phyloP scores from a whole-genome alignment of 345 rosid species.

The Corymbia maculata region DNA sequence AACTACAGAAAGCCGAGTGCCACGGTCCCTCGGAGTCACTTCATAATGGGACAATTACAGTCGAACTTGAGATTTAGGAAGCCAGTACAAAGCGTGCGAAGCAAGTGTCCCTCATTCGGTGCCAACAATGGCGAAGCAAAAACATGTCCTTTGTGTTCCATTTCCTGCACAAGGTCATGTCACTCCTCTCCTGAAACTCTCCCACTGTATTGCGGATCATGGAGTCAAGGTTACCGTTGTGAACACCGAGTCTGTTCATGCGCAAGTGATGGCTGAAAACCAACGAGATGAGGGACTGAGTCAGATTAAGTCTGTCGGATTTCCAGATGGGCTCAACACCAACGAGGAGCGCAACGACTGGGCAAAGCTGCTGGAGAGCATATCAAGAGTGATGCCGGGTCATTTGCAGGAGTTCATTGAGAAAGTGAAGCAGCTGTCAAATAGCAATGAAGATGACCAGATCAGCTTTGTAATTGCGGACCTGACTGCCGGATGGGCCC shows the following conservation, averaged over 20 bases:
- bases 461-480: constrained; percentile 10
- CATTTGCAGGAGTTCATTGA: constrained; percentile 5
- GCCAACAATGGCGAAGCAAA: background rate
- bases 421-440: background rate
- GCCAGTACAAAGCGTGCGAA: background rate
- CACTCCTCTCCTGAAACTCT: background rate
- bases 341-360: constrained; percentile 9
- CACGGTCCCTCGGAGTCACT: background rate
- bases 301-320: background rate
- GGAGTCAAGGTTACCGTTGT: background rate
- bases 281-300: background rate
- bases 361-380: background rate
- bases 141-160: background rate
- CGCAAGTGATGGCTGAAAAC: background rate
- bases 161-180: background rate
- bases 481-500: background rate
- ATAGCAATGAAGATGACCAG: background rate
- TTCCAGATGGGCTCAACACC: constrained; percentile 12
- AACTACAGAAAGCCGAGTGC: background rate
- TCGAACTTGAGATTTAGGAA: background rate
- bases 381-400: constrained; percentile 4
- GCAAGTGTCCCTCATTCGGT: background rate
- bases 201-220: background rate
- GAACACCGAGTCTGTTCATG: background rate
- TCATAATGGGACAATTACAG: background rate